These are phyloP conservation scores for carrot (Daucus carota) DNA, from an alignment of 129 eudicot genomes.

Conservation along the genomic window DNA sequence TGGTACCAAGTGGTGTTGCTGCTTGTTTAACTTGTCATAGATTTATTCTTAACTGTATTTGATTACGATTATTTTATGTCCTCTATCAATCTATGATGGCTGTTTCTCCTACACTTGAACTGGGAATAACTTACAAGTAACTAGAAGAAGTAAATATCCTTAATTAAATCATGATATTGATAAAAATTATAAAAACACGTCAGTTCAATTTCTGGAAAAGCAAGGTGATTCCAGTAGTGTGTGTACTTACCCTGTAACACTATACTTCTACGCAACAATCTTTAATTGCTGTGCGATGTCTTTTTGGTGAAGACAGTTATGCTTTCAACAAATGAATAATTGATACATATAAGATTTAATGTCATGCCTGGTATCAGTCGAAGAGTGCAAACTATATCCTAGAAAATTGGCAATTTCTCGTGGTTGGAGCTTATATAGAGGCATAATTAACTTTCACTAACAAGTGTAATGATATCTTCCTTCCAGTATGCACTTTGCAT, in stretches of 20 bases:
- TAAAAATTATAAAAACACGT: neutral
- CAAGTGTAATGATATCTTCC: neutral
- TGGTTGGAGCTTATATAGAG: neutral
- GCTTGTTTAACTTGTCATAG: neutral
- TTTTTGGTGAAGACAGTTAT: no score
- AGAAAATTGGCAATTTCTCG: neutral
- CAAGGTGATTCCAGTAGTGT: no score
- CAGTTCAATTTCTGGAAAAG: no score
- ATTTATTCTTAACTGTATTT: neutral
- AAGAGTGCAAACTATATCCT: neutral
- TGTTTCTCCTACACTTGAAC: neutral
- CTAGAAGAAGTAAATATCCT: neutral
- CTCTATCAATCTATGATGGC: no score
- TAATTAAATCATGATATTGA: neutral
- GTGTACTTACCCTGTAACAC: no score
- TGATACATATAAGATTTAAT: neutral
- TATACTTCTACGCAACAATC: no score
- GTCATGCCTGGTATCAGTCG: neutral
- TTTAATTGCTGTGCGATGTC: no score
- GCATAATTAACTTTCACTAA: neutral
- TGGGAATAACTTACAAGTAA: neutral
- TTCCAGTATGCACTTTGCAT: neutral
- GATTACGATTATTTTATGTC: neutral
- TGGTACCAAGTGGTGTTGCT: neutral
- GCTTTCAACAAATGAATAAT: no score